These are phyloP conservation scores for Umbelopsis sp. DNA, from an alignment of 192 early-diverging fungal genomes.

Conservation along the genomic window DNA sequence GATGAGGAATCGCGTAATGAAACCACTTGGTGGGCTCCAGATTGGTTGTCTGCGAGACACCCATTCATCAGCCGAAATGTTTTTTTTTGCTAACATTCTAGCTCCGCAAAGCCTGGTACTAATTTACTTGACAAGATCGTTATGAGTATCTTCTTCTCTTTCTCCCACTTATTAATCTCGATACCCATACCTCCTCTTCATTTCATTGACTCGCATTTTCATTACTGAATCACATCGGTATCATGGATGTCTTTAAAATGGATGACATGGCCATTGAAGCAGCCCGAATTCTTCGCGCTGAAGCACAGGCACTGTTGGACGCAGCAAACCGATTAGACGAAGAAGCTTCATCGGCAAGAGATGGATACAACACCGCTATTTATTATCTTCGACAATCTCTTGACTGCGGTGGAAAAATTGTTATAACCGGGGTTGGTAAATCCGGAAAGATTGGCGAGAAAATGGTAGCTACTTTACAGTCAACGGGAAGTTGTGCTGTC, in stretches of 20 bases:
- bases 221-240: background rate
- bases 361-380: conserved; percentile 43
- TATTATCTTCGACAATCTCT: conserved; percentile 35
- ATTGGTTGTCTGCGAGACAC: too few species aligned
- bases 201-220: too few species aligned
- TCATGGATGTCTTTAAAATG: conserved; percentile 3
- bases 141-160: too few species aligned
- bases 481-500: conserved; percentile 39
- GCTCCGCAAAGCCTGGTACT: too few species aligned
- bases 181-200: too few species aligned
- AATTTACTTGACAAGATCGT: too few species aligned
- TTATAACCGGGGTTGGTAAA: conserved; percentile 52
- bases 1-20: too few species aligned
- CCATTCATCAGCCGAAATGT: too few species aligned
- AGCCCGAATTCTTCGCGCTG: conserved; percentile 35
- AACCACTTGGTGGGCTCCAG: too few species aligned
- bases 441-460: conserved; percentile 55
- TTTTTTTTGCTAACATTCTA: too few species aligned
- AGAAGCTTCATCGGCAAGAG: background rate
- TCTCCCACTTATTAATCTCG: too few species aligned
- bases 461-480: conserved; percentile 46
- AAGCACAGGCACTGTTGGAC: conserved; percentile 38
- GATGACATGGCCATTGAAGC: conserved; percentile 40
- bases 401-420: conserved; percentile 45
- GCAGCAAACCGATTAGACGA: conserved; percentile 38